A percentile compares a stretch with the other conserved stretches of the same genome.
These are phyloP conservation scores for Boletellus sp. DNA, from an alignment of 1,284 basidiomycete genomes.

Conservation along the genomic window DNA sequence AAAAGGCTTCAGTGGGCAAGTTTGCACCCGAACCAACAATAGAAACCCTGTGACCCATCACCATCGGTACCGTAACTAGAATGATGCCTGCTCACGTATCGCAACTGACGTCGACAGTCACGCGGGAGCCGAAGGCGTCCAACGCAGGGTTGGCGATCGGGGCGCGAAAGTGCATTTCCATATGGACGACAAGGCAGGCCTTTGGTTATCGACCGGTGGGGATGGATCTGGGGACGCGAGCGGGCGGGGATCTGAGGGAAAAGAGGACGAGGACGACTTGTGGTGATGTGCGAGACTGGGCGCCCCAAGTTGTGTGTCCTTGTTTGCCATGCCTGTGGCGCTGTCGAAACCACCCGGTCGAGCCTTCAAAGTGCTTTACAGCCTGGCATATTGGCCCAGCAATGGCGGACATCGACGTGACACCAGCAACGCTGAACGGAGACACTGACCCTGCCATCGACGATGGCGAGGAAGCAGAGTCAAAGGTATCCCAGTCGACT, in stretches of 20 bases:
- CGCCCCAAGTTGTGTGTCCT: constrained; percentile 21
- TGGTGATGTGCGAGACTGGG: no score
- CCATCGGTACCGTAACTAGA: constrained; percentile 32
- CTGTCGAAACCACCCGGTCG: constrained; percentile 7
- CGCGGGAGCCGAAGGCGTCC: constrained; percentile 21
- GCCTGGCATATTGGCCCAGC: constrained; percentile 6
- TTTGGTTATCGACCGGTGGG: no score
- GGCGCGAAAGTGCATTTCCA: background rate
- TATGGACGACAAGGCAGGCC: constrained; percentile 1
- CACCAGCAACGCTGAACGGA: constrained; percentile 34
- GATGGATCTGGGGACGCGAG: no score
- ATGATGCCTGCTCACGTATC: constrained; percentile 30
- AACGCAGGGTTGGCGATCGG: constrained; percentile 5
- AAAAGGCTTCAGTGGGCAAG: constrained; percentile 9
- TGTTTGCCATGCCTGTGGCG: constrained; percentile 27
- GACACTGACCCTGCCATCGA: constrained; percentile 42
- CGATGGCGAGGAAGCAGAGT: constrained; percentile 57
- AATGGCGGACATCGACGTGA: constrained; percentile 38
- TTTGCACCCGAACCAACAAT: constrained; percentile 17
- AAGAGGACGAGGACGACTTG: no score
- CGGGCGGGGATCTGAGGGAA: no score
- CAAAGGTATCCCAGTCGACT: constrained; percentile 40
- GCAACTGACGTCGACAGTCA: constrained; percentile 23
- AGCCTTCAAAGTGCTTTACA: constrained; percentile 25
- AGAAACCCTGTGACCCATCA: constrained; percentile 26